Base-by-base conservation (phyloP, 2,329 filamentous ascomycete species). In the Sphaerostilbella broomeana region DNA sequence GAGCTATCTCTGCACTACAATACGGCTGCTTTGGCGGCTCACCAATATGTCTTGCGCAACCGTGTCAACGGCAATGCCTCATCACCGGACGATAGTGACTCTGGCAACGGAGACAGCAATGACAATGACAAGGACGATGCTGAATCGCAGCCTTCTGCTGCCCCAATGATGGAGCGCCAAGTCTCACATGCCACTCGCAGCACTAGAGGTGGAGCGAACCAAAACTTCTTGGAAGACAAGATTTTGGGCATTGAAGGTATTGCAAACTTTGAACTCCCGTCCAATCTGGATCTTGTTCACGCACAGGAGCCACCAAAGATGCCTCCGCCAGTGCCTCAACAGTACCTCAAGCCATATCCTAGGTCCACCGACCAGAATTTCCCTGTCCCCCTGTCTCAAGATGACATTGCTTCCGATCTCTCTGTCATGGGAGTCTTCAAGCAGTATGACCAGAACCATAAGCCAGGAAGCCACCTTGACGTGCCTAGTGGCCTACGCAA, bases 1-100 rank as follows among this genome's bases (percentile, higher is more conserved):
- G 79, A 84, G 60, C 67, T 84, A 20, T 70, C 73, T 4, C 71
- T 83, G 65, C 76, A 75, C 19, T 81, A 81, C 56, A 81, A 81
- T 44, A 63, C 68, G 4, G 74, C 79, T 5, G 77, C 79, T 20
- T 51, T 80, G 15, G 77, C 77, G 2, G 72, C 79, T 7, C 75
- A 81, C 55, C 73, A 75, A 45, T 75, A 79, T 51, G 68, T 81
- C 41, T 59, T 79, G 37, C 72, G 75, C 24, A 76, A 78, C 53
- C 73, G 72, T 35, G 55, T 65, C 22, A 70, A 73, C 47, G 75
- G 74, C 35, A 55, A 52, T 31, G 68, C 63, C 27, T 68, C 62
- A 27, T 76, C 69, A 10, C 68, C 66, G 7, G 69, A 75, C 2
- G 72, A 73, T 28, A 77, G 70, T 48, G 71, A 75, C 33, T 68